Base-by-base conservation (phyloP, 305 asterid genomes). In the Rubia peregrina region DNA sequence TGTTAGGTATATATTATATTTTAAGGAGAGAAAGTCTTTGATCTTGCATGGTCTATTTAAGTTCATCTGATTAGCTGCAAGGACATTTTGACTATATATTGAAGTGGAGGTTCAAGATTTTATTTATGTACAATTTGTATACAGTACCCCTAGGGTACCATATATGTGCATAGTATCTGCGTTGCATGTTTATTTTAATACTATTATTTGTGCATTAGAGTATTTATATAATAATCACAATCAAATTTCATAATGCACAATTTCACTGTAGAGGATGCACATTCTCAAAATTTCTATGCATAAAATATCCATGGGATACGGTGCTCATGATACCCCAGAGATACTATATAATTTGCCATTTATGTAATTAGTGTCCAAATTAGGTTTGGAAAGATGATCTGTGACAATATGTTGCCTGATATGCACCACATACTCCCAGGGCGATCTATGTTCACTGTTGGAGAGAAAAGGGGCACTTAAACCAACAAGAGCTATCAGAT, bases 401-500 rank as follows among this genome's bases (percentile, higher is more conserved):
- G 13, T 33, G 6, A 30, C 17, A 48, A 30, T 49, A 68, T 55
- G 43, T 3, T 46, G 38, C 7, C 51, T 69, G 69, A 77, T 71
- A 42, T 11, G 53, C 17, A 72, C 61, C 19, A n/a, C 72, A 26
- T 49, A 67, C 78, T 61, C 72, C 44, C 75, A 93, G 98, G 96
- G 97, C 62, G 97, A 93, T 82, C 88, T 93, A 68, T 83, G 82
- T 70, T 84, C 81, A 70, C 89, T 76, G 78, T 79, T 93, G 89
- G 87, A 85, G 76, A 81, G 42, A 73, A 88, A 82, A 75, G 91
- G 92, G 46, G 83, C 91, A 5, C 94, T 93, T 68, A 90, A 83
- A 78, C 97, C 96, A 41, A 85, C 85, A 60, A 82, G 83, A 56
- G 96, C 97, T 75, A 86, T 93, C 81, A 85, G 86, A 88, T 83